A percentile compares a stretch with the other conserved stretches of the same genome.
phyloP scores from a whole-genome alignment of 2,329 filamentous ascomycete genomes.

The Huntiella abstrusa region DNA sequence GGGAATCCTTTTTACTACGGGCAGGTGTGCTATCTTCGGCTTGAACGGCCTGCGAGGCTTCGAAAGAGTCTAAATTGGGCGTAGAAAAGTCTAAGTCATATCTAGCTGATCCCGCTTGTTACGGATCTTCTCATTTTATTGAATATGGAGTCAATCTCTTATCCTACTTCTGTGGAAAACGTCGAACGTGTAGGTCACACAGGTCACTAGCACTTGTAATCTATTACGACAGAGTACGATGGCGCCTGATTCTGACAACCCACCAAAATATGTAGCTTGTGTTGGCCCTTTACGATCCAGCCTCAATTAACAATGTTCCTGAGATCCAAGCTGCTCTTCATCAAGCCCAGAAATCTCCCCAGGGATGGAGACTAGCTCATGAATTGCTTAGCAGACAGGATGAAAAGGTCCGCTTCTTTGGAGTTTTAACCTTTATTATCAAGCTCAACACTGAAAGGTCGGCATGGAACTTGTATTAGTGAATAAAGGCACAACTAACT shows the following conservation, averaged over 20 bases:
- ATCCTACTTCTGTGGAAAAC: constrained; percentile 8
- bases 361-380: constrained; percentile 76
- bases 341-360: constrained; percentile 54
- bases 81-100: too few relatives aligned
- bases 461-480: constrained; percentile 13
- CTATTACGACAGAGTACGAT: not conserved
- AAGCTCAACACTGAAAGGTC: constrained; percentile 87
- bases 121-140: too few relatives aligned
- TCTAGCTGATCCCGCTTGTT: too few relatives aligned
- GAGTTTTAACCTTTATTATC: constrained; percentile 77
- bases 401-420: constrained; percentile 74
- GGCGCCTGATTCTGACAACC: not conserved
- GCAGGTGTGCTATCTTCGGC: too few relatives aligned
- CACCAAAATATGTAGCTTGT: constrained; percentile 23
- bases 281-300: constrained; percentile 33
- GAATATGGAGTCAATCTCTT: constrained; percentile 7
- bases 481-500: not conserved
- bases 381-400: constrained; percentile 49
- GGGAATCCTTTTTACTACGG: too few relatives aligned
- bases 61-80: too few relatives aligned
- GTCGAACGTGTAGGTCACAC: constrained; percentile 11
- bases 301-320: constrained; percentile 27
- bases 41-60: too few relatives aligned
- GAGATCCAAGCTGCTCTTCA: constrained; percentile 56
- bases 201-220: not conserved